A percentile compares a stretch with the other conserved stretches of the same genome.
phyloP scores from a whole-genome alignment of 768 basidiomycete genomes.

The Tylopilus vinaceipallidus region DNA sequence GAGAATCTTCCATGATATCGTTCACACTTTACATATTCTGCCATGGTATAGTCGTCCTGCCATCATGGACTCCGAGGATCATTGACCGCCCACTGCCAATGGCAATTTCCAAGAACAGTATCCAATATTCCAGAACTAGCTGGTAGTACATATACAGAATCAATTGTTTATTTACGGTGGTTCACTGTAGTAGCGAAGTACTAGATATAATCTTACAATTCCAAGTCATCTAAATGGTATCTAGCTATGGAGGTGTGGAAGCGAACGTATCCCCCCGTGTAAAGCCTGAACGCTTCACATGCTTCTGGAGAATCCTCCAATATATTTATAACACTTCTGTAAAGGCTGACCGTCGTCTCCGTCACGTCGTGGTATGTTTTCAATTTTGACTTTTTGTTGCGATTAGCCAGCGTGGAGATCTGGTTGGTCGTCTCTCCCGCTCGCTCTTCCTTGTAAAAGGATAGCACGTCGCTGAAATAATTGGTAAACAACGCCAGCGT shows the following conservation, averaged over 20 bases:
- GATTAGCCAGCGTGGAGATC: conserved; percentile 33
- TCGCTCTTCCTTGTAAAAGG: conserved; percentile 42
- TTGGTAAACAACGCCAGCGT: background rate
- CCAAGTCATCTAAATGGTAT: conserved; percentile 26
- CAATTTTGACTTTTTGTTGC: conserved; percentile 24
- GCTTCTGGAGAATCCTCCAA: conserved; percentile 17
- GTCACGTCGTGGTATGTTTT: conserved; percentile 25
- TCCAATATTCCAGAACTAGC: no score
- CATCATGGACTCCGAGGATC: no score
- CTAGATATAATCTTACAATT: no score
- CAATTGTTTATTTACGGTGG: no score
- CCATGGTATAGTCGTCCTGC: no score
- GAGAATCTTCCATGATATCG: no score
- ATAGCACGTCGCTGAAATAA: conserved; percentile 36
- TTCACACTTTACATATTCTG: no score
- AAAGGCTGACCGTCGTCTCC: conserved; percentile 24
- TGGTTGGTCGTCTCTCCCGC: conserved; percentile 35
- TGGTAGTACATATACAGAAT: no score
- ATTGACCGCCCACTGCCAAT: no score
- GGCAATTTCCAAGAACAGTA: no score
- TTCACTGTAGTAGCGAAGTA: no score
- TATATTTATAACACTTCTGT: conserved; percentile 26
- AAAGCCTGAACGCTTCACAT: conserved; percentile 19
- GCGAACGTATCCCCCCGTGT: conserved; percentile 23
- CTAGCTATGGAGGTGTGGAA: conserved; percentile 29